Percentiles rank a stretch among this genome's conserved stretches.
These are phyloP conservation scores for Vaccinium corymbosum DNA, from an alignment of 148 eudicot species.

Conservation along the genomic window DNA sequence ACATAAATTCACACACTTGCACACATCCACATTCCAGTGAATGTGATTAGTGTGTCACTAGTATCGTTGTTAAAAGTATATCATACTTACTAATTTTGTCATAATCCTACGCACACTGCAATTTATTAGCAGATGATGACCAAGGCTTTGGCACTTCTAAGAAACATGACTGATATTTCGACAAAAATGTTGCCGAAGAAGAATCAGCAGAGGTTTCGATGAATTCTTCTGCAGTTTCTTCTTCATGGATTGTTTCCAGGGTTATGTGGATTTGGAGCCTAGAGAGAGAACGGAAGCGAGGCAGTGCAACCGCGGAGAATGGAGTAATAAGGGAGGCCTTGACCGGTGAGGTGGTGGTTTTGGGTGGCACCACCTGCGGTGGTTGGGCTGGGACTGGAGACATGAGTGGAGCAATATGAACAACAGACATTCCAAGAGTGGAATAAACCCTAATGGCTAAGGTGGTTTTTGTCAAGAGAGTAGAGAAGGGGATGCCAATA, in stretches of 20 bases:
- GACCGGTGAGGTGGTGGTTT: neutral
- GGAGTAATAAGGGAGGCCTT: neutral
- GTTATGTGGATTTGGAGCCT: conserved; percentile 7
- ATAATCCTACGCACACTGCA: neutral
- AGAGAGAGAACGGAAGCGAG: neutral
- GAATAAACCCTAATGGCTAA: neutral
- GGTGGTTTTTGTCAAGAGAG: neutral
- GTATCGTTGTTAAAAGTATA: too few relatives aligned
- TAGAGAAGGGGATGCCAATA: neutral
- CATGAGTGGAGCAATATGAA: neutral
- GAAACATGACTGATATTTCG: conserved; percentile 1
- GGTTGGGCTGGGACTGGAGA: neutral
- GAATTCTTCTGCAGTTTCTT: neutral
- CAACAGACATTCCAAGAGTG: neutral
- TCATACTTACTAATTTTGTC: too few relatives aligned
- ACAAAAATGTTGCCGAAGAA: neutral
- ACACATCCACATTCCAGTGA: too few relatives aligned
- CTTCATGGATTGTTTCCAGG: conserved; percentile 19
- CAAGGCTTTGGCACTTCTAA: conserved; percentile 9
- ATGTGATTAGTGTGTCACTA: too few relatives aligned
- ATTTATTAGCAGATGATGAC: neutral
- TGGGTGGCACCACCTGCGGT: neutral
- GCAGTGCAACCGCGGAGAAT: conserved; percentile 8
- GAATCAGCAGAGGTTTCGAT: neutral
- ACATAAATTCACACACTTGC: too few relatives aligned